phyloP scores from a whole-genome alignment of 2,329 filamentous ascomycete genomes.

The Thelonectria blattea region DNA sequence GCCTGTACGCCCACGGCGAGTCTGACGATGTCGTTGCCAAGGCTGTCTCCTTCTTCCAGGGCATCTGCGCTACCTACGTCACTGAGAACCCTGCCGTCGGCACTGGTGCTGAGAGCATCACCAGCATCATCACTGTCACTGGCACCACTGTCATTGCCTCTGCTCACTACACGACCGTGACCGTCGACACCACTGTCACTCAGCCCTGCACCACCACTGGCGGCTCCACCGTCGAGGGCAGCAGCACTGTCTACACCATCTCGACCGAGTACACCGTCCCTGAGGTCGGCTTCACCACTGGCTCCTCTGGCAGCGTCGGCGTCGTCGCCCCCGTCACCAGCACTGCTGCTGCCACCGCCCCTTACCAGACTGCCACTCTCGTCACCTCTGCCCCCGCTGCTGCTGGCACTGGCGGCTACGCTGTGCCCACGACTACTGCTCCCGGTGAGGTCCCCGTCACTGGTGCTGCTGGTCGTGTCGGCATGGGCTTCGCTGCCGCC shows the following conservation, averaged over 20 bases:
- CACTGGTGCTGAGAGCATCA: conserved; percentile 72
- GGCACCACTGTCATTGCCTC: conserved; percentile 58
- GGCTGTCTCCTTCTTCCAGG: conserved; percentile 84
- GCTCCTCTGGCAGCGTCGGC: conserved; percentile 28
- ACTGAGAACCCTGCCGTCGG: conserved; percentile 83
- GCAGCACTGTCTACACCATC: conserved; percentile 55
- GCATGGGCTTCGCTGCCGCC: conserved; percentile 54
- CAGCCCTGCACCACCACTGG: conserved; percentile 58
- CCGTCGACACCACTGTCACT: conserved; percentile 54
- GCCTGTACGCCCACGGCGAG: conserved; percentile 78
- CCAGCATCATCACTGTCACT: conserved; percentile 63
- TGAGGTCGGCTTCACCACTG: conserved; percentile 56
- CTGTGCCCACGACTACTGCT: conserved; percentile 45
- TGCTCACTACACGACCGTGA: conserved; percentile 58
- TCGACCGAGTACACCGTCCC: conserved; percentile 60
- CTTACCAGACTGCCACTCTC: conserved; percentile 31
- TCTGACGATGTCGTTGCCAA: conserved; percentile 69
- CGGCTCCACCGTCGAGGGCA: conserved; percentile 53
- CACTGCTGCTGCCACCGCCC: conserved; percentile 46
- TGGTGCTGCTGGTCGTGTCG: conserved; percentile 49
- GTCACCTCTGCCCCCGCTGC: conserved; percentile 31
- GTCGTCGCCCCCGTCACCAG: conserved; percentile 44
- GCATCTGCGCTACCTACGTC: conserved; percentile 82
- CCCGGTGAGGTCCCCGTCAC: conserved; percentile 44
- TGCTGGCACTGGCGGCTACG: conserved; percentile 43